Percentiles rank a stretch among this genome's conserved stretches.
These are phyloP conservation scores for Erythrophleum fordii DNA, from an alignment of 306 rosid genomes.

Conservation along the genomic window DNA sequence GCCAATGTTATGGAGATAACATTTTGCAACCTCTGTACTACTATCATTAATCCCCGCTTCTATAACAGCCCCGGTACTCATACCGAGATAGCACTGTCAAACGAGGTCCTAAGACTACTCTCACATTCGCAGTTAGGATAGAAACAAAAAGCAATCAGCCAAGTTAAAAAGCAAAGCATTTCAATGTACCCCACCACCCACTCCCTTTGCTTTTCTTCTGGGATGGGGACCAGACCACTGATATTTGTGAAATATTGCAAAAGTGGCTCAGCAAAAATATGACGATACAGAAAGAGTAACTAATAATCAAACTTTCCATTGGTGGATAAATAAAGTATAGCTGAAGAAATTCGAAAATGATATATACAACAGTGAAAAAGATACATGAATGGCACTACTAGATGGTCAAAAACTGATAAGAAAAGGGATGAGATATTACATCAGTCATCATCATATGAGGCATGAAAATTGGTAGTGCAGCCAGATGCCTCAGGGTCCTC, in stretches of 20 bases:
- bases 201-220: not conserved
- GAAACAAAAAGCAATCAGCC: slow-evolving; percentile 2
- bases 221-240: not conserved
- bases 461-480: slow-evolving; percentile 80
- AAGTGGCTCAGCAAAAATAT: slow-evolving; percentile 7
- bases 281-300: not conserved
- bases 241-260: not conserved
- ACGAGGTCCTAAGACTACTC: not conserved
- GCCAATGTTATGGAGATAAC: too few relatives aligned
- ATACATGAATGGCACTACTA: slow-evolving; percentile 1
- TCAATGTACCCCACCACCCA: not conserved
- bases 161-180: not conserved
- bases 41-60: too few relatives aligned
- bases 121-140: not conserved
- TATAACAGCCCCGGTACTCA: not conserved
- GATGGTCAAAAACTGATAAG: not conserved
- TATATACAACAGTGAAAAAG: slow-evolving; percentile 23
- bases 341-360: slow-evolving; percentile 31
- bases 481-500: slow-evolving; percentile 80
- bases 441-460: slow-evolving; percentile 75
- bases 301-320: slow-evolving; percentile 13
- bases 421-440: slow-evolving; percentile 30
- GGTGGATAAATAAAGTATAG: slow-evolving; percentile 16
- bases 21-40: too few relatives aligned
- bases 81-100: not conserved